Evolutionary conservation across 192 early-diverging fungal species (phyloP), one percentile per base, ranked within the genome.

Genomic region (Backusella tuberculispora): DNA sequence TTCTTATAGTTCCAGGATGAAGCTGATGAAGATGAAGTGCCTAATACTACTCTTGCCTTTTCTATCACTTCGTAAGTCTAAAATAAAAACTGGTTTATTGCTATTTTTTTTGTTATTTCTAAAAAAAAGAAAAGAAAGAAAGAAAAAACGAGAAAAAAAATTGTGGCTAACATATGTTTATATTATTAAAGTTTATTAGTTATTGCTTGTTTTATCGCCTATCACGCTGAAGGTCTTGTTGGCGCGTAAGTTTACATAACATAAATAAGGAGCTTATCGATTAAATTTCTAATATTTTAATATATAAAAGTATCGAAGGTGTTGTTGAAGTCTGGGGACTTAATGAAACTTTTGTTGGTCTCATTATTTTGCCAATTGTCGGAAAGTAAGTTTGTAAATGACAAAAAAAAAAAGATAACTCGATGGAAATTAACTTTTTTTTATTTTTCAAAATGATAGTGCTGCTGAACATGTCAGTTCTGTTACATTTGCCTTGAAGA

Each of bases 311-410:
- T 47, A 92, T 96, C 53, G 90, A 90, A 66, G 90, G 90, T 43
- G 75, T 96, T 44, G 88, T 92, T 4, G 75, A 86, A 24, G 63
- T 76, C 17, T 94, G 89, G 86, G 81, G 88, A 71, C 79, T 98
- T 40, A 89, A 78, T 44, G 85, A 92, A 60, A 92, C 90, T 21
- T 99, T 99, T 84, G 93, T 99, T 46, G 97, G 97, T 48, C 85
- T 98, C 69, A 94, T 99, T 63, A 75, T 99, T 43, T 72, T 99
- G 71, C 96, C 97, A 2, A 91, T 98, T 66, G 95, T 96, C 9
- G 92, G 93, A 63, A 97, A 95, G 78, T 93, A 90, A 6, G 92
- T 79, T 10, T 74, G 80, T 71, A 1, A 4, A 43, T 5, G 44
- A 43, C 47, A 65, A 9, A 53, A 19, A 17, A 21, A 5, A 19